Conservation (phyloP, 192 early-diverging fungal species). For the Podila epicladia region DNA sequence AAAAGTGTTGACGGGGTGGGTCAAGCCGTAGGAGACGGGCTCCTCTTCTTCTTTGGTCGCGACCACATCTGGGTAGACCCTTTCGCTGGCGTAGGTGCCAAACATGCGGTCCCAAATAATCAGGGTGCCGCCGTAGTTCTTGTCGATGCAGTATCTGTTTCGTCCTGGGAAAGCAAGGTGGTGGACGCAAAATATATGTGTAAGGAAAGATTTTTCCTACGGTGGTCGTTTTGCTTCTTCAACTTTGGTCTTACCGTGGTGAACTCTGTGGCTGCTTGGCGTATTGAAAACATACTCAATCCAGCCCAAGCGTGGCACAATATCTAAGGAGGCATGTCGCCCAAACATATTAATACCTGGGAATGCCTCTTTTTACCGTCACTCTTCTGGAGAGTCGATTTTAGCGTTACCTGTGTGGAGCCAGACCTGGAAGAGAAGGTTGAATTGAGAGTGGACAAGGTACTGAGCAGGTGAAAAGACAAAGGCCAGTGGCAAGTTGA, state of each 20-base stretch:
- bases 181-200: background rate
- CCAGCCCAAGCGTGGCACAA: conserved; percentile 60
- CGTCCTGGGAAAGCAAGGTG: conserved; percentile 23
- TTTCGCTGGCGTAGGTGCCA: conserved; percentile 67
- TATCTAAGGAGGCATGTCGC: conserved; percentile 33
- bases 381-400: too few species aligned
- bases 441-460: conserved; percentile 62
- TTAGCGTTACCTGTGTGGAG: conserved; percentile 32
- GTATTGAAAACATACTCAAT: conserved; percentile 71
- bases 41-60: conserved; percentile 53
- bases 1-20: conserved; percentile 69
- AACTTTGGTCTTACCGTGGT: conserved; percentile 45
- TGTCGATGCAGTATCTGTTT: conserved; percentile 72
- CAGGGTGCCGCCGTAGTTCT: conserved; percentile 69
- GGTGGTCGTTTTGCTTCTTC: background rate
- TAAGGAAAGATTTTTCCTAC: too few species aligned
- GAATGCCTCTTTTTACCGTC: background rate
- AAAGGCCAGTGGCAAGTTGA: conserved; percentile 62
- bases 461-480: conserved; percentile 62
- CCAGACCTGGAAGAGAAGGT: conserved; percentile 62
- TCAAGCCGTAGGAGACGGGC: conserved; percentile 63
- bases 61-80: conserved; percentile 43
- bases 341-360: too few species aligned
- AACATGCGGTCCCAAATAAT: conserved; percentile 73
- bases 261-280: conserved; percentile 66